A percentile compares a stretch with the other conserved stretches of the same genome.
Evolutionary conservation across 2,329 filamentous ascomycete species (phyloP).

Genomic region (Monilinia polystroma): DNA sequence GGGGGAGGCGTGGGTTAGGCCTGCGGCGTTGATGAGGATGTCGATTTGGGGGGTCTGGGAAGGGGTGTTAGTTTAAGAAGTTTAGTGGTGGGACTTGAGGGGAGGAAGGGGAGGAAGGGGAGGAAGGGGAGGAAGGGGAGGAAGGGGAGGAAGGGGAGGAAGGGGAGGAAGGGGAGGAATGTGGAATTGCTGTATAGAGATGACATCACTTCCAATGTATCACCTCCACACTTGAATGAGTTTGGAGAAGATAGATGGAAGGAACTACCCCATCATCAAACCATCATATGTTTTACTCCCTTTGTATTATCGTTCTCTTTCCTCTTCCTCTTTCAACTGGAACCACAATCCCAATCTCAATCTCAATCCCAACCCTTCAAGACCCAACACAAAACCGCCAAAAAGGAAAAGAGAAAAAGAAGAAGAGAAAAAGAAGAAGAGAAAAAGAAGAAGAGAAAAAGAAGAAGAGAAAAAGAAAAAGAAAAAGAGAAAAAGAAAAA

Average conservation of each 20-base stretch:
- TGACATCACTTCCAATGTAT: too few species aligned
- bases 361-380: too few species aligned
- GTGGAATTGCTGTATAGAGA: too few species aligned
- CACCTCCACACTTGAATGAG: too few species aligned
- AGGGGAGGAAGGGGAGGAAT: too few species aligned
- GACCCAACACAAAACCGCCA: too few species aligned
- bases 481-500: not conserved
- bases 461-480: not conserved
- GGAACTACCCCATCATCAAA: not conserved
- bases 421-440: not conserved
- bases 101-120: too few species aligned
- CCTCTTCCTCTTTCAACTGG: not conserved
- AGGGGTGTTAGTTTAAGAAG: not conserved
- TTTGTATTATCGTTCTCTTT: not conserved
- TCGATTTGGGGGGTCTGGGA: conserved; percentile 41
- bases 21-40: conserved; percentile 78
- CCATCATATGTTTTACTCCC: not conserved
- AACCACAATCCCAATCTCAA: too few species aligned
- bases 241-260: too few species aligned
- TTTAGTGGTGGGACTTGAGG: too few species aligned
- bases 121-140: too few species aligned
- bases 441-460: not conserved
- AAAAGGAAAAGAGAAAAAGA: not conserved
- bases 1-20: conserved; percentile 64
- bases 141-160: too few species aligned